Evolutionary conservation across 495 filamentous ascomycete genomes (phyloP), one percentile per base, ranked within the genome.

Genomic region (Penicillium subrubescens): DNA sequence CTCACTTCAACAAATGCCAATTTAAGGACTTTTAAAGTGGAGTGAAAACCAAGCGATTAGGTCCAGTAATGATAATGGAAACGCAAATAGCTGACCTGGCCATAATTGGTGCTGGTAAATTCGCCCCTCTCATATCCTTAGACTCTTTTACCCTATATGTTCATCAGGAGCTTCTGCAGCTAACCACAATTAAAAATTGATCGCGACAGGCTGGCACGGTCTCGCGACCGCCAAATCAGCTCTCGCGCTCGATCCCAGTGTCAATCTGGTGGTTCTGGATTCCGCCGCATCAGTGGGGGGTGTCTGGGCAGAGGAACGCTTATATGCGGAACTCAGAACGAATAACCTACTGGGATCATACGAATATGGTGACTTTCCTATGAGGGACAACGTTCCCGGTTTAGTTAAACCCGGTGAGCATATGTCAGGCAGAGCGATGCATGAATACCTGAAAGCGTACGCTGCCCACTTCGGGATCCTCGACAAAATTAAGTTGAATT

Each of bases 391-490:
- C 43, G 31, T 60, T 50, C 58, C 58, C 27, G 43, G 58, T 51
- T 60, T 60, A 60, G 58, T 60, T 50, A 60, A 60, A 34, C 43
- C 58, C 41, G 58, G 58, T 51, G 39, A 60, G 58, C 58, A 60
- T 60, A 60, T 60, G 41, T 51, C 58, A 52, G 58, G 58, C 12
- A 60, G 58, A 60, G 43, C 58, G 58, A 60, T 60, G 58, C 58
- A 60, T 51, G 58, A 60, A 60, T 60, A 60, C 51, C 58, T 60
- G 44, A 60, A 60, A 60, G 58, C 58, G 58, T 60, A 60, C 58
- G 58, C 58, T 60, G 58, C 41, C 58, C 43, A 60, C 58, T 60
- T 60, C 43, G 58, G 58, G 25, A 60, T 60, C 58, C 43, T 10
- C 58, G 58, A 60, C 27, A 60, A 51, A 60, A 60, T 60, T 23